Base-by-base conservation (phyloP, 2,329 filamentous ascomycete species). In the Alternaria gaisen region DNA sequence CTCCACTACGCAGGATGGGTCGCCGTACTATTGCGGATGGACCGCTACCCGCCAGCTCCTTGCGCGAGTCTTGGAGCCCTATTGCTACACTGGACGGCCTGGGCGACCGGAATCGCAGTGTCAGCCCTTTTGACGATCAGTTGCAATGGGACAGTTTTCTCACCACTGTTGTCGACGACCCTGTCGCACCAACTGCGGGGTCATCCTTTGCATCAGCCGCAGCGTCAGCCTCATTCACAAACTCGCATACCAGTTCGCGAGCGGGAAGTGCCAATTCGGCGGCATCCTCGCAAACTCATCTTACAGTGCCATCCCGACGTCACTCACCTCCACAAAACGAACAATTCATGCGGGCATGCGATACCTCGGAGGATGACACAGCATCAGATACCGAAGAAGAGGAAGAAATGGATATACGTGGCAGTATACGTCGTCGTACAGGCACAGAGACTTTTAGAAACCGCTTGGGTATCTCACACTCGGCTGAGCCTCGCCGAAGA, bases 41-140 rank as follows among this genome's bases (percentile, higher is more conserved):
- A 1, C 75, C 76, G 1, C 60, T 78, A 32, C 77, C 78, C 16
- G 64, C 71, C 9, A 79, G 76, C 62, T 78, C 77, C 24, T 65
- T 78, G 38, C 75, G 76, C 58, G 76, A 79, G 59, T 77, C 76
- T 11, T 78, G 77, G 76, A 77, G 76, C 44, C 76, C 77, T 7
- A 67, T 69, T 2, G 68, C 72, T 55, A 71, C 68, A 3, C 64
- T 90, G 1, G 90, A 96, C 77, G 93, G 93, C 4, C 85, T 97
- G 16, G 93, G 93, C 38, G 93, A 97, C 78, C 90, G 93, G 60
- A 87, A 92, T 64, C 88, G 93, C 68, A 97, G 93, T 77, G 81
- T 92, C n/a, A 93, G 90, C 73, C 90, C 90, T 6, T 81, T 83
- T 52, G 80, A 80, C 18, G 72, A 70, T 26, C 56, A 69, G 43